phyloP scores from a whole-genome alignment of 1,139 yeast species.

The Scheffersomyces quercinus region DNA sequence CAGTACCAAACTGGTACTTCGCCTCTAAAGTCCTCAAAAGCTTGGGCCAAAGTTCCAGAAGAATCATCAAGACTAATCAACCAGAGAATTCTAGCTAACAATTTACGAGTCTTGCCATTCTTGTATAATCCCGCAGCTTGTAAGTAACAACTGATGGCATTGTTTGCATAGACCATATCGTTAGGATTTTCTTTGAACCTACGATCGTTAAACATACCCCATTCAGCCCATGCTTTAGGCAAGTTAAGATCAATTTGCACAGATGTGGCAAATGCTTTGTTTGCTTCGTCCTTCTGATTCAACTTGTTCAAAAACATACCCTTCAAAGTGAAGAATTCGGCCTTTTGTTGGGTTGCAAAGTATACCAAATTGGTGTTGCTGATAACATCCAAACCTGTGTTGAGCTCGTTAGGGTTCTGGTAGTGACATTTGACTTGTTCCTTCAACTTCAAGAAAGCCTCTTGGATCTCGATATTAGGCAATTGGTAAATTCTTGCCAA shows the following conservation, averaged over 20 bases:
- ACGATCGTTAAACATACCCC: constrained; percentile 95
- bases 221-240: constrained; percentile 99
- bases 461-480: constrained; percentile 98
- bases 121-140: constrained; percentile 98
- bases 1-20: constrained; percentile 99
- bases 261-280: constrained; percentile 96
- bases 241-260: constrained; percentile 91
- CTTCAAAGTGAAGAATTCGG: constrained; percentile 94
- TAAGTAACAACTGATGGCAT: constrained; percentile 92
- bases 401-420: constrained; percentile 80
- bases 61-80: constrained; percentile 88
- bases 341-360: constrained; percentile 96
- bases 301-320: constrained; percentile 96
- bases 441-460: constrained; percentile 89
- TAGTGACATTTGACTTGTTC: constrained; percentile 98
- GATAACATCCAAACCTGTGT: constrained; percentile 94
- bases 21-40: constrained; percentile 90
- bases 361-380: constrained; percentile 94
- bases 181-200: constrained; percentile 82
- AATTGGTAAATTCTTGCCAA: constrained; percentile 90
- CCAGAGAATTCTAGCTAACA: constrained; percentile 91
- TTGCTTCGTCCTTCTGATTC: constrained; percentile 90
- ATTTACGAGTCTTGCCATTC: constrained; percentile 84
- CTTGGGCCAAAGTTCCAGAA: constrained; percentile 77
- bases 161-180: constrained; percentile 84